Base-by-base conservation (phyloP, 768 basidiomycete genomes). In the Lentinus tigrinus region DNA sequence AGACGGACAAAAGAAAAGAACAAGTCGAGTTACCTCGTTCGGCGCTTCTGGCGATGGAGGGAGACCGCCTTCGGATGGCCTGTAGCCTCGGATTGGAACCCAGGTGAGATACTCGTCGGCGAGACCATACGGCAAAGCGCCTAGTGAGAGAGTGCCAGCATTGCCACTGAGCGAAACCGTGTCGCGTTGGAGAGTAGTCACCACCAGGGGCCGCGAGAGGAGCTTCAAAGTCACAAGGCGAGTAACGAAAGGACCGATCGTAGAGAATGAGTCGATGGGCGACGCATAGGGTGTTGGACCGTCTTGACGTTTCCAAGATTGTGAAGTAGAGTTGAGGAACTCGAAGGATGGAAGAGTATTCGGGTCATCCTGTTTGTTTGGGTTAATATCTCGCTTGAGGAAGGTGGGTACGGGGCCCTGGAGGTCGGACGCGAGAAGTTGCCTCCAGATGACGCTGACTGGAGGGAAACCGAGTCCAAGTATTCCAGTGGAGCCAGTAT, bases 381-480 rank as follows among this genome's bases (percentile, higher is more conserved):
- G 21, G 6, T 6, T 1, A 16, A 10, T 8, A 21, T 36, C 24
- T n/a, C 56, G 63, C 27, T 56, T 56, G 5, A 49, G 28, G 17
- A 28, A 13, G 21, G 52, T 10, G n/a, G 52, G 23, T 11, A 49
- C 54, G 37, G 51, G 3, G 2, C 49, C 37, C 21, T 56, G 40
- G 21, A 65, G 47, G 28, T 63, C 39, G 2, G 61, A 47, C 24
- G 64, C 60, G 2, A 63, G 21, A 3, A 67, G 65, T 24, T 69
- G 58, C 11, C 68, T 65, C 68, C 68, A 69, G 46, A 67, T 64
- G 16, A 66, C 57, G 48, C 68, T 69, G 60, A 86, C 87, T 14
- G 81, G 67, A 3, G 89, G 88, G 61, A 91, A 91, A 0, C 91
- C 89, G 10, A 91, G 75, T 0, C 90, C 90, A 55, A 91, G 78